Conservation (phyloP, 2,329 filamentous ascomycete species). For the Sclerotinia subarctica region DNA sequence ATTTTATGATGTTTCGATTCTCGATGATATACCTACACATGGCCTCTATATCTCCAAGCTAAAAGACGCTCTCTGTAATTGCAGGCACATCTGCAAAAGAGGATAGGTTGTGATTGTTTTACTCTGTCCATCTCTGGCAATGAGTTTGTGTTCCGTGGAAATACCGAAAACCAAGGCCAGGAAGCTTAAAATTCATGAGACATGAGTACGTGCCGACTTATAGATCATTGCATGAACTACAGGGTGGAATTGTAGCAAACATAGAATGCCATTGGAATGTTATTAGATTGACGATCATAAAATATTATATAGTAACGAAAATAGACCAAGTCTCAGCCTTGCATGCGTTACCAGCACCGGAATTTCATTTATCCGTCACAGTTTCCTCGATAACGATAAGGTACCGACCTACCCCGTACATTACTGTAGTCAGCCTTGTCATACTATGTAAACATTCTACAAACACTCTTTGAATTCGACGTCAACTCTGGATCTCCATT, state of each 20-base stretch:
- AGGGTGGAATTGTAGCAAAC: neutral
- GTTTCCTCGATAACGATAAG: slow-evolving; percentile 9
- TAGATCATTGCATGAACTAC: neutral
- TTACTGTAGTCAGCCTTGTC: neutral
- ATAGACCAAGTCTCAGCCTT: neutral
- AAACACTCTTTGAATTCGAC: neutral
- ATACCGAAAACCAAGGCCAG: neutral
- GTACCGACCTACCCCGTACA: neutral
- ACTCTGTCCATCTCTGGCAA: neutral
- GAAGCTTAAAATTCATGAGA: neutral
- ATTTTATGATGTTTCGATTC: neutral
- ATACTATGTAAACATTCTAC: neutral
- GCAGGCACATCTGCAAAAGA: neutral
- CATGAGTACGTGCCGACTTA: neutral
- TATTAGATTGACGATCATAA: neutral
- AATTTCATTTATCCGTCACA: neutral
- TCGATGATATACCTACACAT: neutral
- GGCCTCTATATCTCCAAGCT: neutral
- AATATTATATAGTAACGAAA: neutral
- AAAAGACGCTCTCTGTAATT: neutral
- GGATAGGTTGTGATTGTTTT: neutral
- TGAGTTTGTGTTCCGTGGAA: neutral
- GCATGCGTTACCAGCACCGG: neutral
- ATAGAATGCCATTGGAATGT: neutral
- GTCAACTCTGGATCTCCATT: neutral